Base-by-base conservation (phyloP, 257 asterid genomes). In the Echites panduratus region DNA sequence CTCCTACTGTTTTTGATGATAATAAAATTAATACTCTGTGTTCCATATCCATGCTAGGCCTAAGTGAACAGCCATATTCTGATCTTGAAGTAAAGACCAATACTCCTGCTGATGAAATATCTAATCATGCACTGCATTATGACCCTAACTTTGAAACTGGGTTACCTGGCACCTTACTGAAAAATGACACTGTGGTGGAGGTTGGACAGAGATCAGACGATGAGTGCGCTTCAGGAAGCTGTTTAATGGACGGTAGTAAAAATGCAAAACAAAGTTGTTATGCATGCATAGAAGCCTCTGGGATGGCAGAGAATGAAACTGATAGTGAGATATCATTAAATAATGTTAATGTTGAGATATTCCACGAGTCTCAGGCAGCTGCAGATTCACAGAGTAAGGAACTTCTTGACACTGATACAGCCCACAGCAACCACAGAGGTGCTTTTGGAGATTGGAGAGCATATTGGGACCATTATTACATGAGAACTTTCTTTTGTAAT, bases 401-500 rank as follows among this genome's bases (percentile, higher is more conserved):
- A 76, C 72, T 54, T 53, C 58, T 73, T 14, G 73, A 65, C 67
- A 61, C 67, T 66, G 50, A 68, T 48, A 40, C 76, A 35, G 61
- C 52, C 75, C 79, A 53, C 70, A 66, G 69, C 43, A 67, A 64
- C 58, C 75, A 75, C 61, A 43, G 49, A 45, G 86, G 57, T 47
- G 56, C 38, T 40, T 69, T 62, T 66, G 87, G 71, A 70, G 94
- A 84, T 44, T 93, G 97, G 97, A 66, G 56, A 57, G 71, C 82
- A 29, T 82, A 75, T 79, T 95, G 95, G 96, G 97, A 92, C 74
- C 85, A 86, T 11, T 77, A 79, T 79, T 83, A 88, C 85, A 75
- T 41, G 87, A 84, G 88, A 70, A 76, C 82, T 48, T 95, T 84
- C 90, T 89, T 78, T 70, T 86, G 82, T 76, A 90, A 95, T 76